These are phyloP conservation scores for Alternaria ethzedia DNA, from an alignment of 2,329 filamentous ascomycete species.

Conservation along the genomic window DNA sequence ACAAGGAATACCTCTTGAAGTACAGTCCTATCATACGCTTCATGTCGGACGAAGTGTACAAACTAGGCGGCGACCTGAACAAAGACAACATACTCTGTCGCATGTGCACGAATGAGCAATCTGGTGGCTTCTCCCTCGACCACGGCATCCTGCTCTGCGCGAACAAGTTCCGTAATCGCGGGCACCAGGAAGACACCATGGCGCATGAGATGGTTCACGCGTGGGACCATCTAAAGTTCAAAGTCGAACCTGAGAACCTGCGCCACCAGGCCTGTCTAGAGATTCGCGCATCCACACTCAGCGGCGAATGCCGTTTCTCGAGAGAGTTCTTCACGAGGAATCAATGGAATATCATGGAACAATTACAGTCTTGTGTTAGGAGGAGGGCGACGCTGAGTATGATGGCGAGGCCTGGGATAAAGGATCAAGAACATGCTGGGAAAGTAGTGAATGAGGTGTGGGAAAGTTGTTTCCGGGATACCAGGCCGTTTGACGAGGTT, in stretches of 20 bases:
- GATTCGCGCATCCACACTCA: slow-evolving; percentile 92
- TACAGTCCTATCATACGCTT: slow-evolving; percentile 88
- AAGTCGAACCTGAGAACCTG: slow-evolving; percentile 82
- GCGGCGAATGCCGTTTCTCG: slow-evolving; percentile 90
- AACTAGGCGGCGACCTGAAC: slow-evolving; percentile 79
- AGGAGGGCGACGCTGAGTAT: slow-evolving; percentile 81
- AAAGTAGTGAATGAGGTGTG: slow-evolving; percentile 97
- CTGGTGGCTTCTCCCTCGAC: slow-evolving; percentile 83
- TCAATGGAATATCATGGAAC: slow-evolving; percentile 88
- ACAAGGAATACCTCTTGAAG: slow-evolving; percentile 82
- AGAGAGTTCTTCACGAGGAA: slow-evolving; percentile 83
- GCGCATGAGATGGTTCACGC: slow-evolving; percentile 98
- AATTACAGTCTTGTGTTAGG: slow-evolving; percentile 92
- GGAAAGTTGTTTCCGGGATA: slow-evolving; percentile 96
- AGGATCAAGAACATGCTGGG: slow-evolving; percentile 83
- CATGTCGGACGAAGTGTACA: slow-evolving; percentile 78
- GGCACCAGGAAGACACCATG: slow-evolving; percentile 90
- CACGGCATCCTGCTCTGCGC: slow-evolving; percentile 92
- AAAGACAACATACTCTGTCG: slow-evolving; percentile 79
- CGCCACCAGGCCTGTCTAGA: slow-evolving; percentile 93
- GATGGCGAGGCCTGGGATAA: slow-evolving; percentile 76
- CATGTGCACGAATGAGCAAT: slow-evolving; percentile 74
- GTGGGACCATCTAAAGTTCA: slow-evolving; percentile 90
- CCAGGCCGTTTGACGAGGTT: slow-evolving; percentile 94
- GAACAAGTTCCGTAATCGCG: slow-evolving; percentile 81